phyloP scores from a whole-genome alignment of 768 basidiomycete genomes.

The Tulasnella sp. region DNA sequence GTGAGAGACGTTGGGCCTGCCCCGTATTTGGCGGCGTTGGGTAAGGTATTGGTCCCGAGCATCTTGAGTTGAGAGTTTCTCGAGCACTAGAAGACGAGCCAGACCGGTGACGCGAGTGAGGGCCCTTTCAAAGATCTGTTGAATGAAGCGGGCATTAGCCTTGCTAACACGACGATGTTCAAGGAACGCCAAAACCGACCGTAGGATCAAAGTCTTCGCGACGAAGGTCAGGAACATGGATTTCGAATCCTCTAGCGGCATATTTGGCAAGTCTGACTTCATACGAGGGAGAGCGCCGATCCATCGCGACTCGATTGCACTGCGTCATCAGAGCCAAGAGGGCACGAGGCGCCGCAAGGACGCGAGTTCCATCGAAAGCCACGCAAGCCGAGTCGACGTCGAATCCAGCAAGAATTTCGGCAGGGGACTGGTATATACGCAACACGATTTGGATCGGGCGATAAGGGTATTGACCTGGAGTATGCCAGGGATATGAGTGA shows the following conservation, averaged over 20 bases:
- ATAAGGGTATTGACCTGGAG: constrained; percentile 64
- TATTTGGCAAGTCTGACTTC: constrained; percentile 62
- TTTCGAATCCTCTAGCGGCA: constrained; percentile 51
- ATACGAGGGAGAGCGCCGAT: constrained; percentile 56
- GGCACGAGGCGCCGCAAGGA: constrained; percentile 58
- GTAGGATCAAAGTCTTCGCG: constrained; percentile 57
- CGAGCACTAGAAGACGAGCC: constrained; percentile 58
- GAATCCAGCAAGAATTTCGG: constrained; percentile 63
- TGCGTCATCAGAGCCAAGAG: constrained; percentile 64
- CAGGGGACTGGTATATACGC: constrained; percentile 57
- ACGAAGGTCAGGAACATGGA: constrained; percentile 51
- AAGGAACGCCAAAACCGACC: constrained; percentile 35
- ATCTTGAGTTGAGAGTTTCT: constrained; percentile 48
- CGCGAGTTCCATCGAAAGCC: constrained; percentile 51
- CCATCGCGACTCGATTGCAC: constrained; percentile 58
- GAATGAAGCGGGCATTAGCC: not conserved
- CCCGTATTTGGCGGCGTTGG: constrained; percentile 48
- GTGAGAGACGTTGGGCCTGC: constrained; percentile 41
- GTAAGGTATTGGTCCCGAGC: constrained; percentile 47
- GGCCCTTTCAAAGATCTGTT: constrained; percentile 57
- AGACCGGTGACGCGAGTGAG: constrained; percentile 57
- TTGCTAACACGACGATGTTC: too few species aligned
- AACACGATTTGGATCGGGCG: constrained; percentile 61
- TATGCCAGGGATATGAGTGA: too few species aligned
- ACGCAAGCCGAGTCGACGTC: constrained; percentile 64